Base-by-base conservation (phyloP, 768 basidiomycete species). In the Cytidiella melzeri region DNA sequence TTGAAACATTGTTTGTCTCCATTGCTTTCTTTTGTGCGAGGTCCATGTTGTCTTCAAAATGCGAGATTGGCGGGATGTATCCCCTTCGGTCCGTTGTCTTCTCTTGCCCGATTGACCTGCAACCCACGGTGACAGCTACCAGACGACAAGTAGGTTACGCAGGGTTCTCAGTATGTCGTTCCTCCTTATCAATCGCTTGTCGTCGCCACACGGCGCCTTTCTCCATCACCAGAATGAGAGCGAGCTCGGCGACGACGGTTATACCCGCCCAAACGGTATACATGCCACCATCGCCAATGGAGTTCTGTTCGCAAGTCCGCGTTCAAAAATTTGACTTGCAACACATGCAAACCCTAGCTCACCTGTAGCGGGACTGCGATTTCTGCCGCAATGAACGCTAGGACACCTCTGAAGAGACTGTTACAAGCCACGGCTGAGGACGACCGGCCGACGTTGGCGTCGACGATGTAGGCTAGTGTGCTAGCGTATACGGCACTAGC, bases 381-480 rank as follows among this genome's bases (percentile, higher is more conserved):
- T 63, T 92, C 86, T 1, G 79, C 79, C 1, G 80, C 78, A 15
- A 86, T 59, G 61, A 86, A 86, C 2, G 84, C 90, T 13, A 75
- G 67, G 3, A 74, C 39, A 0, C 92, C 89, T 43, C 92, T 77
- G 64, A 86, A 86, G 25, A 76, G 76, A 49, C 84, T 87, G 63
- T 94, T 94, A 24, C 75, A 68, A 0, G 91, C 89, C 5, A 81
- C 77, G 1, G 87, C 89, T 2, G 79, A 79, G 3, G 84, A 80
- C 2, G 87, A 87, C 24, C 87, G 77, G 7, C 92, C 92, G 5
- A 73, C 71, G 61, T 94, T 96, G 4, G 89, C 80, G 57, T 96
- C 92, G 13, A 93, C 89, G 27, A 93, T 73, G 57, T 92, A 94
- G 0, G 92, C 85, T 25, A 94, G 67, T 0, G 86, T 84, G 43